Evolutionary conservation across 257 asterid species (phyloP).

Genomic region (Nicotiana sylvestris): DNA sequence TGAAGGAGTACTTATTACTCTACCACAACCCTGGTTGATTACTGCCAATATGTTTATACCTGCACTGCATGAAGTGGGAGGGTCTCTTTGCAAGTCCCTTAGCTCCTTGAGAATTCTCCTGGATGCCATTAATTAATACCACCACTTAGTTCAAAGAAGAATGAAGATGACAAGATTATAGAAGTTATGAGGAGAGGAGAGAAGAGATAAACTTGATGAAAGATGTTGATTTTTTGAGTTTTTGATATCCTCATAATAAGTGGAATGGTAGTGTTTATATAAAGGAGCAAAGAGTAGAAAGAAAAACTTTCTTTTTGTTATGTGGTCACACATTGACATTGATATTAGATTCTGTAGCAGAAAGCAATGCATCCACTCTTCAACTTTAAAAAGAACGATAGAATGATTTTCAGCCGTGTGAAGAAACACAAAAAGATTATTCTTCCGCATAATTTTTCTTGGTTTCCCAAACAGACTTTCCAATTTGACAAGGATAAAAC

Average conservation of each 20-base stretch:
- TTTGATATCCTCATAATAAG: constrained; percentile 12
- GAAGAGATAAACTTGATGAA: background rate
- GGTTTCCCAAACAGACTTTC: background rate
- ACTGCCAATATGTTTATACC: constrained; percentile 27
- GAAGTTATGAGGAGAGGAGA: background rate
- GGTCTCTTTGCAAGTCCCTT: constrained; percentile 82
- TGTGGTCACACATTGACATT: background rate
- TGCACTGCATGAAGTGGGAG: constrained; percentile 95
- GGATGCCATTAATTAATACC: constrained; percentile 53
- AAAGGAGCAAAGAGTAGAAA: constrained; percentile 9
- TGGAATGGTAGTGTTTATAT: constrained; percentile 25
- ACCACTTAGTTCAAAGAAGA: background rate
- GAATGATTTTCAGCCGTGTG: background rate
- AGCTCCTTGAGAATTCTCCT: constrained; percentile 84
- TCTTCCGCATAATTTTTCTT: background rate
- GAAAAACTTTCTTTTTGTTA: background rate
- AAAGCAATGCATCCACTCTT: constrained; percentile 12
- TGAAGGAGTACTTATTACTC: too few species aligned
- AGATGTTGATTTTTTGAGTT: constrained; percentile 1
- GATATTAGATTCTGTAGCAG: constrained; percentile 42
- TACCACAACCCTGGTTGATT: too few species aligned
- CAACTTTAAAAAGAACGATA: constrained; percentile 5
- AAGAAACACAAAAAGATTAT: background rate
- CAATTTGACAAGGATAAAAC: background rate
- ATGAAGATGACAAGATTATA: background rate